These are phyloP conservation scores for Hemileccinum hortonii DNA, from an alignment of 1,284 basidiomycete species.

Conservation along the genomic window DNA sequence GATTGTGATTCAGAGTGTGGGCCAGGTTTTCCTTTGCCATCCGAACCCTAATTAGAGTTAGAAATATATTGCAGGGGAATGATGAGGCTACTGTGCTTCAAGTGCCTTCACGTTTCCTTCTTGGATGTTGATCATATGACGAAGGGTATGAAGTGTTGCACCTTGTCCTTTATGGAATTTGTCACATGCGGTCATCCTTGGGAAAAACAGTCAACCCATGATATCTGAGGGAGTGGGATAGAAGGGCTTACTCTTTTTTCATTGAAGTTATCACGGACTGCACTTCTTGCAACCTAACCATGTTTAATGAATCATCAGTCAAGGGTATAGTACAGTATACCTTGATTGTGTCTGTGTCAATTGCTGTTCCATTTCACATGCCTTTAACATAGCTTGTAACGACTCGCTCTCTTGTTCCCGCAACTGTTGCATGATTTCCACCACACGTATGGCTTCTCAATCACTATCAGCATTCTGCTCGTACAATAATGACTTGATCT, in stretches of 20 bases:
- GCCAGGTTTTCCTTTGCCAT: slow-evolving; percentile 20
- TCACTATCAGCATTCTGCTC: slow-evolving; percentile 15
- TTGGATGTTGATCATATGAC: slow-evolving; percentile 30
- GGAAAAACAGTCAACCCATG: no score
- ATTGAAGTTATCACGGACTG: slow-evolving; percentile 26
- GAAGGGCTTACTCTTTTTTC: slow-evolving; percentile 32
- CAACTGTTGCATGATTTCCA: slow-evolving; percentile 22
- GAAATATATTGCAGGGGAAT: not conserved
- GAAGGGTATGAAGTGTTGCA: slow-evolving; percentile 28
- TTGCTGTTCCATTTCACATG: slow-evolving; percentile 30
- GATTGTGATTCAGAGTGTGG: slow-evolving; percentile 17
- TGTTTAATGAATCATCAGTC: slow-evolving; percentile 1
- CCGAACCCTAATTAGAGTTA: slow-evolving; percentile 23
- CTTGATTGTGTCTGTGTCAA: slow-evolving; percentile 19
- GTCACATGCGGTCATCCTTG: no score
- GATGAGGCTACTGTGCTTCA: slow-evolving; percentile 25
- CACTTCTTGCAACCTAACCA: slow-evolving; percentile 28
- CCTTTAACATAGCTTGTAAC: slow-evolving; percentile 19
- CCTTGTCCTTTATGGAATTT: slow-evolving; percentile 23
- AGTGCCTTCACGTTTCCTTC: slow-evolving; percentile 26
- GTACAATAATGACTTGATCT: slow-evolving; percentile 5
- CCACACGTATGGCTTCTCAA: slow-evolving; percentile 25
- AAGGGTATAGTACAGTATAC: slow-evolving; percentile 12
- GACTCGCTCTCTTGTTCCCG: slow-evolving; percentile 33
- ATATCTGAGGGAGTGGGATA: slow-evolving; percentile 14